Evolutionary conservation across 2,329 filamentous ascomycete genomes (phyloP).

Genomic region (Alternaria rosae): DNA sequence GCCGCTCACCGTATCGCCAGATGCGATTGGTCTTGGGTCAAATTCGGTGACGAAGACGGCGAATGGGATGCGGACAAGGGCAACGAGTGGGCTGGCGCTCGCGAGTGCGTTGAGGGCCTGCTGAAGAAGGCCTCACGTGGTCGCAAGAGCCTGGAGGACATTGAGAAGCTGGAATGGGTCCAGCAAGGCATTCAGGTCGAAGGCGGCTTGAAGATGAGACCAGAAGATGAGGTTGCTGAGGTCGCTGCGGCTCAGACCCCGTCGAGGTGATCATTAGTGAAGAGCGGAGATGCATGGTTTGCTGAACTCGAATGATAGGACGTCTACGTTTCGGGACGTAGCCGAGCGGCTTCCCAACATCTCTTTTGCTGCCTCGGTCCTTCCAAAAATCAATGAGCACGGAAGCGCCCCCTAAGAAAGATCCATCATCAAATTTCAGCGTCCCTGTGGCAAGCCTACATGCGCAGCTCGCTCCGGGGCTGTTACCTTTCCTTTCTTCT

Average conservation of each 20-base stretch:
- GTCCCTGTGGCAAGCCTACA: neutral
- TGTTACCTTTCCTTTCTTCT: neutral
- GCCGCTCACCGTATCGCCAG: slow-evolving; percentile 94
- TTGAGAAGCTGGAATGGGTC: slow-evolving; percentile 79
- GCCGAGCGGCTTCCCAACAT: neutral
- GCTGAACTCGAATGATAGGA: slow-evolving; percentile 2
- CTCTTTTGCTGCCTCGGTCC: neutral
- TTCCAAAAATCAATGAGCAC: neutral
- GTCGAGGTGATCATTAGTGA: slow-evolving; percentile 43
- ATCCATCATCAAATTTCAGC: neutral
- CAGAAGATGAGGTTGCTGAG: slow-evolving; percentile 55
- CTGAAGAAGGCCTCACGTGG: slow-evolving; percentile 79
- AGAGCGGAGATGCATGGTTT: slow-evolving; percentile 7
- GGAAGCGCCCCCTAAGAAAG: neutral
- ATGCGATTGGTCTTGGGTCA: slow-evolving; percentile 94
- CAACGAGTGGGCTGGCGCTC: slow-evolving; percentile 74
- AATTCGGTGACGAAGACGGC: slow-evolving; percentile 82
- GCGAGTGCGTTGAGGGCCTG: slow-evolving; percentile 81
- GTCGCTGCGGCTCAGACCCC: slow-evolving; percentile 18
- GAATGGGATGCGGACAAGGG: slow-evolving; percentile 79
- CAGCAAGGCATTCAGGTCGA: slow-evolving; percentile 73
- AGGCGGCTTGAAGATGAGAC: slow-evolving; percentile 61
- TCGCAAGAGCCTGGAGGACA: slow-evolving; percentile 76
- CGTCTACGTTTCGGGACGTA: neutral
- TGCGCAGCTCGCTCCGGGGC: neutral